Evolutionary conservation across 768 basidiomycete genomes (phyloP).

Genomic region (Lactarius vividus): DNA sequence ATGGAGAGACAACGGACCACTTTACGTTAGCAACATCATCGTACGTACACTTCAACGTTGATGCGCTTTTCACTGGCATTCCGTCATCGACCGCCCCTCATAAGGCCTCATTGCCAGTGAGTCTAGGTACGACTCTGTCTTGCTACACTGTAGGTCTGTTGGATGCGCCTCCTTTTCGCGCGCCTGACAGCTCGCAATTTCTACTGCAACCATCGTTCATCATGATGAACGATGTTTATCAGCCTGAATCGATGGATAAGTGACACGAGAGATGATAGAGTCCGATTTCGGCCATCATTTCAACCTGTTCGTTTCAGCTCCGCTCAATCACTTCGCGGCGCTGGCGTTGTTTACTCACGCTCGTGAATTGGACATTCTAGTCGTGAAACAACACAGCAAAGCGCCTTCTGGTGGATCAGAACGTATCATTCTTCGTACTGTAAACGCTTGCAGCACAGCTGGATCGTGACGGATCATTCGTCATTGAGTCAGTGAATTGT

Average conservation of each 20-base stretch:
- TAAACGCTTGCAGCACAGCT: not conserved
- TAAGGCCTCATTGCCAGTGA: too few relatives aligned
- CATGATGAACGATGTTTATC: not conserved
- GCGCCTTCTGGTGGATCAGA: not conserved
- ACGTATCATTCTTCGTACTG: not conserved
- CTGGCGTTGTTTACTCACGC: not conserved
- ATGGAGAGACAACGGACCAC: too few relatives aligned
- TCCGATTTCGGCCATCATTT: not conserved
- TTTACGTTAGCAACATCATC: too few relatives aligned
- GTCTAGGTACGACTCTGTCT: not conserved
- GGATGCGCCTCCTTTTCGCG: not conserved
- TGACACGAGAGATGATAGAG: not conserved
- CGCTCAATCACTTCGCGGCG: not conserved
- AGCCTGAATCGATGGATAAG: too few relatives aligned
- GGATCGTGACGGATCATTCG: not conserved
- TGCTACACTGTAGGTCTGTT: not conserved
- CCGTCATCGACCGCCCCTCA: constrained; percentile 4
- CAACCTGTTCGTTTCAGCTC: not conserved
- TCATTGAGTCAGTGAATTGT: not conserved
- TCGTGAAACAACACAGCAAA: not conserved
- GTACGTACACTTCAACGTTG: not conserved
- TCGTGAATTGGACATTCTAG: not conserved
- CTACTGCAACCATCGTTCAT: not conserved
- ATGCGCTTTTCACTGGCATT: not conserved
- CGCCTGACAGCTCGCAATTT: not conserved